Percentiles rank a stretch among this genome's conserved stretches.
phyloP scores from a whole-genome alignment of 441 rosid species.

The Aleurites moluccanus region DNA sequence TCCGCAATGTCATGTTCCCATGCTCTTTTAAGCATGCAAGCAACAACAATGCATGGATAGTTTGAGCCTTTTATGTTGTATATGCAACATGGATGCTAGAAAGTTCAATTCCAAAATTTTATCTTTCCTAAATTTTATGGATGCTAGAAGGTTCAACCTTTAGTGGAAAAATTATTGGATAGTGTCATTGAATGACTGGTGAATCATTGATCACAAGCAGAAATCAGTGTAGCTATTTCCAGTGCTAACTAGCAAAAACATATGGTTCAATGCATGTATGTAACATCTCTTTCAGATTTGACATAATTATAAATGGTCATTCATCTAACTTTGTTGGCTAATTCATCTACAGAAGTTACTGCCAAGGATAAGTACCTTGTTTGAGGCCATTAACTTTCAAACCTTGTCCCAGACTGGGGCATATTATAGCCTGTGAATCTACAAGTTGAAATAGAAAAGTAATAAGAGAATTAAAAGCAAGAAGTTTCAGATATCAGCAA shows the following conservation, averaged over 20 bases:
- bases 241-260: background rate
- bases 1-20: too few species aligned
- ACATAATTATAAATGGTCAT: background rate
- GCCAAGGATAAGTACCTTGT: background rate
- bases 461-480: constrained; percentile 2
- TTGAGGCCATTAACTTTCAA: background rate
- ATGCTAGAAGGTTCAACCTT: background rate
- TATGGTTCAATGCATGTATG: background rate
- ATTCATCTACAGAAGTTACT: background rate
- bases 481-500: constrained; percentile 8
- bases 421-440: background rate
- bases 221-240: background rate
- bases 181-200: background rate
- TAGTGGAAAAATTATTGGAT: background rate
- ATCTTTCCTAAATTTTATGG: background rate
- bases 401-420: background rate
- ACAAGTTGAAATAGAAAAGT: background rate
- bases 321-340: background rate
- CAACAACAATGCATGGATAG: constrained; percentile 10
- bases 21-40: constrained; percentile 20
- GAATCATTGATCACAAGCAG: background rate
- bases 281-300: too few species aligned
- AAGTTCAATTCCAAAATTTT: background rate
- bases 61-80: constrained; percentile 7
- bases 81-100: background rate